Base-by-base conservation (phyloP, 2,329 filamentous ascomycete species). In the Aureobasidium uvarum region DNA sequence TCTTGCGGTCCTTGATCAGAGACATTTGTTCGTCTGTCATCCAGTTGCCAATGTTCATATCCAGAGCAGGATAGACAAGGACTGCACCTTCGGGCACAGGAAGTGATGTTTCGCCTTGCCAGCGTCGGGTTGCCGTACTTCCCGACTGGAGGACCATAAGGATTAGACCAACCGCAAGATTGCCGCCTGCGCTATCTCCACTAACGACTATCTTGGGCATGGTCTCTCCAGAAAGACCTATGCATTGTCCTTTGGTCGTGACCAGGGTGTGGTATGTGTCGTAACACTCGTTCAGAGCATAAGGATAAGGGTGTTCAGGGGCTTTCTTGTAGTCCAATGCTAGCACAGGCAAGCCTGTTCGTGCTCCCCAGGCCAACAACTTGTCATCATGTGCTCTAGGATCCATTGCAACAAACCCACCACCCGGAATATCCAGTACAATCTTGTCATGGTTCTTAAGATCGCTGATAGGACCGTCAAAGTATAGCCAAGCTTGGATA, bases 21-120 rank as follows among this genome's bases (percentile, higher is more conserved):
- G 91, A 87, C 91, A 98, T 96, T 75, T 99, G 93, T 76, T 98
- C 94, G 71, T 98, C 94, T 0, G 91, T 93, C 93, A 99, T 98
- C 95, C 95, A 99, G 76, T 93, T 97, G 43, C 92, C 92, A 69
- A 98, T 98, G 72, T 96, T 97, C 90, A 98, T 92, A 72, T 98
- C 95, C 66, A 99, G 80, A 0, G 89, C 88, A 0, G 95, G 95
- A 72, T 99, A 99, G 66, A 96, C 87, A 56, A 96, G 82, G 0
- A 98, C 83, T 8, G 98, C 77, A 0, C 92, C 94, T 62, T 90
- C 89, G 0, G 95, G 95, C 0, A 92, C 89, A 6, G 96, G 81
- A 2, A 86, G 74, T n/a, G 73, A 80, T 23, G 79, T 79, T 68
- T 86, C 83, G 16, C 81, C 82, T 65, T 82, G 79, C 76, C 83